Evolutionary conservation across 2,329 filamentous ascomycete species (phyloP), one percentile per base, ranked within the genome.

Genomic region (Fusarium buharicum): DNA sequence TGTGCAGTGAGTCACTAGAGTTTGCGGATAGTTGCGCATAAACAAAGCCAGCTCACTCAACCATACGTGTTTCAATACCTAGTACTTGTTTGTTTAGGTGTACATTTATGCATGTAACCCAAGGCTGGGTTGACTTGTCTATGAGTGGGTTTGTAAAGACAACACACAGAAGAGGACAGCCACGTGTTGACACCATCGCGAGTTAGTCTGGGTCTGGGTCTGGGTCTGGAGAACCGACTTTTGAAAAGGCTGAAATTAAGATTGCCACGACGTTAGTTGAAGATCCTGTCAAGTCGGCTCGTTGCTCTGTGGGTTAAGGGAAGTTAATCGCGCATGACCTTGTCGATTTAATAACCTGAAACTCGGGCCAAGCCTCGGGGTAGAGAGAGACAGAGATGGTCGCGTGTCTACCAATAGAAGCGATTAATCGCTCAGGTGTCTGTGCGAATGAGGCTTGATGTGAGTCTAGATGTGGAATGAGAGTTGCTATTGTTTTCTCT

Each of bases 341-440:
- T 38, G 61, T 45, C 49, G 38, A 50, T 54, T 49, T 51, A 62
- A 62, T 54, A 64, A 65, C 61, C 61, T 64, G 62, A 64, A 64
- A 64, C 62, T 40, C 44, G 36, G 40, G 43, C 49, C 49, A 50
- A 60, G 56, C 56, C 50, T 41, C 10, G 16, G 20, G 33, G 38
- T 27, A 51, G 38, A 44, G 31, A 34, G 38, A 53, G 46, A 27
- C 46, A 33, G 4, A 39, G 45, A 48, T 55, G 47, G 33, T 59
- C 18, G 41, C 47, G 40, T 48, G 47, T 39, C 17, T 37, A 18
- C 31, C 51, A 48, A 53, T 47, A 33, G 41, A 27, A 47, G 20
- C 13, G 22, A 13, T n/a, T 7, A 13, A 16, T 24, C 17, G n/a
- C 22, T 24, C 8, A 18, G 10, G 6, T 55, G 14, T 22, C 20